Conservation (phyloP, 192 early-diverging fungal species). For the Glomus cerebriforme region DNA sequence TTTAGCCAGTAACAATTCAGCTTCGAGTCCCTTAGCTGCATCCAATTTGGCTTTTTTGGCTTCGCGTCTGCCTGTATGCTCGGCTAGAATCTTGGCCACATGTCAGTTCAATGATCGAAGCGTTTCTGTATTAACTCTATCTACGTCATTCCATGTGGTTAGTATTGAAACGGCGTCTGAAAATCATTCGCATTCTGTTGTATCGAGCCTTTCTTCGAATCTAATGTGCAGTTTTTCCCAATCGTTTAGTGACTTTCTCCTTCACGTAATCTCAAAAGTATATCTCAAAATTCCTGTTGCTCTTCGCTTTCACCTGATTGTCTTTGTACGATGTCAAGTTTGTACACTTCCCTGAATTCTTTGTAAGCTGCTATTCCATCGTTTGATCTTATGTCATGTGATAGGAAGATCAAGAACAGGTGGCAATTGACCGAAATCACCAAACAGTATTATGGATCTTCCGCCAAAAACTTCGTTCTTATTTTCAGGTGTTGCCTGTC, state of each 20-base stretch:
- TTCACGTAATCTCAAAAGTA: neutral
- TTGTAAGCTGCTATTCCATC: neutral
- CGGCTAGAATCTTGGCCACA: neutral
- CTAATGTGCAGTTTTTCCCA: neutral
- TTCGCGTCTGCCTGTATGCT: neutral
- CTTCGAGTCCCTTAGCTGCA: neutral
- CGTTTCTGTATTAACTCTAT: neutral
- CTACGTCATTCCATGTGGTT: neutral
- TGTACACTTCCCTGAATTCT: neutral
- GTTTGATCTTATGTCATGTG: neutral
- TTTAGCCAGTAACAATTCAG: neutral
- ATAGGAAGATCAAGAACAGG: neutral
- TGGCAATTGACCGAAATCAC: neutral
- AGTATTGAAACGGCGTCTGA: neutral
- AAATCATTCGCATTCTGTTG: neutral
- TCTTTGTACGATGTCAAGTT: neutral
- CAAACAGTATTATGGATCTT: neutral
- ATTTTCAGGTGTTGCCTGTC: neutral
- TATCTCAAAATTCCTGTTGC: neutral
- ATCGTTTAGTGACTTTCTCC: neutral
- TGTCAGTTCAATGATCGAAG: neutral
- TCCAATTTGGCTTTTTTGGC: no score
- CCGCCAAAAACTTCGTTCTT: neutral
- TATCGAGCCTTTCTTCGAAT: neutral
- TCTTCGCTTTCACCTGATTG: neutral